These are phyloP conservation scores for Boletus bicolor DNA, from an alignment of 768 basidiomycete species.

Conservation along the genomic window DNA sequence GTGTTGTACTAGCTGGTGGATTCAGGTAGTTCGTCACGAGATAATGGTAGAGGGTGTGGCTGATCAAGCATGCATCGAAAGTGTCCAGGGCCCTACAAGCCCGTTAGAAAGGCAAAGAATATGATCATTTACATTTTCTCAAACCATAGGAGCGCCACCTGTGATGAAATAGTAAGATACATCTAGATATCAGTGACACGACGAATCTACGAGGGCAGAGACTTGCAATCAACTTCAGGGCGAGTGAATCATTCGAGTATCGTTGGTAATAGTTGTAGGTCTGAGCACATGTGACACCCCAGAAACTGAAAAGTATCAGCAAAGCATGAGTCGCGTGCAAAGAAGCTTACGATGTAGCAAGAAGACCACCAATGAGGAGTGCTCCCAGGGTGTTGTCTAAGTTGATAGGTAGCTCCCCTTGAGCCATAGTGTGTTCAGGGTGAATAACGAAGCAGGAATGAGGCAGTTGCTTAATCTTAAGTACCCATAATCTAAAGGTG, in stretches of 20 bases:
- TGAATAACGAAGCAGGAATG: background rate
- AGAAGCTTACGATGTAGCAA: slow-evolving; percentile 48
- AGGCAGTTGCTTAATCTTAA: background rate
- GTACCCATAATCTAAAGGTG: background rate
- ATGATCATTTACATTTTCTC: background rate
- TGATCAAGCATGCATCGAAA: slow-evolving; percentile 48
- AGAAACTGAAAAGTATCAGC: slow-evolving; percentile 38
- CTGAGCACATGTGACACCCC: slow-evolving; percentile 54
- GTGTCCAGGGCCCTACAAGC: slow-evolving; percentile 43
- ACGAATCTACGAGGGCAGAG: background rate
- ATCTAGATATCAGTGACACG: slow-evolving; percentile 34
- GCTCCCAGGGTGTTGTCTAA: slow-evolving; percentile 48
- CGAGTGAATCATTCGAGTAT: slow-evolving; percentile 31
- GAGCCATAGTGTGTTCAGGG: background rate
- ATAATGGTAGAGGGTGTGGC: slow-evolving; percentile 56
- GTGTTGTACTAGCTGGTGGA: slow-evolving; percentile 38
- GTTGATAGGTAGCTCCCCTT: slow-evolving; percentile 29
- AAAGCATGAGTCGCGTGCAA: background rate
- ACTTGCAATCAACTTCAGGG: slow-evolving; percentile 39
- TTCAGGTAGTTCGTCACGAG: slow-evolving; percentile 52
- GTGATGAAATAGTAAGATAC: slow-evolving; percentile 26
- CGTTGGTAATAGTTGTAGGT: slow-evolving; percentile 48
- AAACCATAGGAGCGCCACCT: slow-evolving; percentile 21
- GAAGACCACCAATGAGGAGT: slow-evolving; percentile 52
- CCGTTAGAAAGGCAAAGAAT: background rate